Conservation (phyloP, 257 asterid genomes). For the Apocynum venetum region DNA sequence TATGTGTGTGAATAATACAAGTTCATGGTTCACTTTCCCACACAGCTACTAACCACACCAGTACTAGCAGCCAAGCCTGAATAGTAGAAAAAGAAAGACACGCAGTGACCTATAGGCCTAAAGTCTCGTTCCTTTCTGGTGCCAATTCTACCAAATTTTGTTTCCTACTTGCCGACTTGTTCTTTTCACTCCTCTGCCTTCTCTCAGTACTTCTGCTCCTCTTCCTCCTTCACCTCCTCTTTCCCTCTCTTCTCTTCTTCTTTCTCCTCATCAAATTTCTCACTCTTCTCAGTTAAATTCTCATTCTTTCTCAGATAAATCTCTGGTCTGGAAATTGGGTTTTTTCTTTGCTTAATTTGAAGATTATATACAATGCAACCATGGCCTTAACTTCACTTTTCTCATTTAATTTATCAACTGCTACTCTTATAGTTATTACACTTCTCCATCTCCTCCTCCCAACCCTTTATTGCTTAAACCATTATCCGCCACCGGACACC, state of each 20-base stretch:
- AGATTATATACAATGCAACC: conserved; percentile 43
- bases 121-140: conserved; percentile 19
- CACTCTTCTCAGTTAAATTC: background rate
- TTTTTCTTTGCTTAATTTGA: background rate
- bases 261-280: background rate
- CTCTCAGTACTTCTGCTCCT: conserved; percentile 1
- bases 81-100: conserved; percentile 27
- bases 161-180: conserved; percentile 53
- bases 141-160: conserved; percentile 26
- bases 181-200: conserved; percentile 49
- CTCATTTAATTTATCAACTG: conserved; percentile 26
- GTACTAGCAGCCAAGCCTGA: conserved; percentile 38
- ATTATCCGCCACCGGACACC: conserved; percentile 20
- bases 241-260: background rate
- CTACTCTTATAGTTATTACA: conserved; percentile 12
- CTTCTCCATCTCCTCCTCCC: conserved; percentile 35
- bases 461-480: conserved; percentile 25
- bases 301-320: background rate
- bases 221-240: conserved; percentile 3
- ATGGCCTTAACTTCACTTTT: conserved; percentile 38
- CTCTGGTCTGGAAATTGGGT: background rate
- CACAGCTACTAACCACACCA: conserved; percentile 21
- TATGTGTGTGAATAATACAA: background rate
- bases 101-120: conserved; percentile 21
- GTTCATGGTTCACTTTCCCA: conserved; percentile 30